Evolutionary conservation across 2,329 filamentous ascomycete species (phyloP).

Genomic region (Botryotinia convoluta): DNA sequence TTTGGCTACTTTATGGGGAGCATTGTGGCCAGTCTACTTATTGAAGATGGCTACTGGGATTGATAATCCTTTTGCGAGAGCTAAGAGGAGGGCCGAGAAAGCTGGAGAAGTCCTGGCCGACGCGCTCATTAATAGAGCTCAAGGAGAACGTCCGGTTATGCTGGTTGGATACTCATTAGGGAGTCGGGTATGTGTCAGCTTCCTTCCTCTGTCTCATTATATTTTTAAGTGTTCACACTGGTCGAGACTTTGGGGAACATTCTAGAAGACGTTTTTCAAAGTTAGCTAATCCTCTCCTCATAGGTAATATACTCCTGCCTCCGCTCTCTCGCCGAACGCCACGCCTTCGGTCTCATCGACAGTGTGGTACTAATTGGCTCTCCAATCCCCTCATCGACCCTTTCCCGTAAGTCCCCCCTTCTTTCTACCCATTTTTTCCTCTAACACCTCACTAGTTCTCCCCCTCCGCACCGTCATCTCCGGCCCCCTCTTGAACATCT

Average conservation of each 20-base stretch:
- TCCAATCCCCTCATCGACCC: constrained; percentile 58
- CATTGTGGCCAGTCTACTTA: constrained; percentile 50
- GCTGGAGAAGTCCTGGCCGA: constrained; percentile 61
- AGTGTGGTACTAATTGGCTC: constrained; percentile 75
- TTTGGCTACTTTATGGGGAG: constrained; percentile 44
- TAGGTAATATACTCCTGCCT: constrained; percentile 64
- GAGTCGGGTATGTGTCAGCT: background rate
- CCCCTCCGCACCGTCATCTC: constrained; percentile 74
- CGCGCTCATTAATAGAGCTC: constrained; percentile 52
- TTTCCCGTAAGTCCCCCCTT: constrained; percentile 65
- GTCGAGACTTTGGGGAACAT: background rate
- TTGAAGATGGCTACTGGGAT: constrained; percentile 52
- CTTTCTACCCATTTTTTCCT: constrained; percentile 70
- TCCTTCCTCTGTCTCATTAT: background rate
- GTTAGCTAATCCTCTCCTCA: constrained; percentile 40
- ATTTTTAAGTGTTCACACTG: constrained; percentile 44
- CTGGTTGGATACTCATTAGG: background rate
- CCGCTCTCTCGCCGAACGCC: constrained; percentile 56
- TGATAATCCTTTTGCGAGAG: constrained; percentile 61
- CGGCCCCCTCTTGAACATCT: constrained; percentile 87
- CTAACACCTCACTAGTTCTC: constrained; percentile 70
- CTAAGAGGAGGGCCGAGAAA: constrained; percentile 57
- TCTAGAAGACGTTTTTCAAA: background rate
- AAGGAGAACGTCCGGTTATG: background rate
- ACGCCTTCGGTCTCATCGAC: constrained; percentile 64